A percentile compares a stretch with the other conserved stretches of the same genome.
Evolutionary conservation across 345 rosid species (phyloP).

Genomic region (Sonneratia caseolaris): DNA sequence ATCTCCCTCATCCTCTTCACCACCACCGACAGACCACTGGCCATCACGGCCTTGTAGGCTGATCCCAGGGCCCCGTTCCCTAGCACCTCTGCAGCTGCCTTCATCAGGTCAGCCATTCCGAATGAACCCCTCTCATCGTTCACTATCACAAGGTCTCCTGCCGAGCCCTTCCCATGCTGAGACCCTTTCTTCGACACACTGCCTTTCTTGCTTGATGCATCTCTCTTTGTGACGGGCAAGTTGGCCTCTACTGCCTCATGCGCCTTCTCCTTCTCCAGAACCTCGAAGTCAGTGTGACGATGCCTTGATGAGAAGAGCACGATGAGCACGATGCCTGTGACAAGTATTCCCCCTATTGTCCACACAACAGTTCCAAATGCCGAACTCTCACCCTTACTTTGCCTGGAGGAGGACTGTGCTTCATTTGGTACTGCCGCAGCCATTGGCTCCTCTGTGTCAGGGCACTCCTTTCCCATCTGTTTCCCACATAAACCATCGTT

Average conservation of each 20-base stretch:
- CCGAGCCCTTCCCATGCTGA: slow-evolving; percentile 14
- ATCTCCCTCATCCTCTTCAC: slow-evolving; percentile 65
- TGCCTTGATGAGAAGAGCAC: slow-evolving; percentile 19
- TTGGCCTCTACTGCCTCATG: slow-evolving; percentile 33
- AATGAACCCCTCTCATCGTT: slow-evolving; percentile 50
- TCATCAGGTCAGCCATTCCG: slow-evolving; percentile 62
- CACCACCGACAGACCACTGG: slow-evolving; percentile 42
- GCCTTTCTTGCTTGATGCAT: slow-evolving; percentile 10
- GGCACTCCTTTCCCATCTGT: slow-evolving; percentile 25
- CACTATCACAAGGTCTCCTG: slow-evolving; percentile 42
- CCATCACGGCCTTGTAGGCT: slow-evolving; percentile 49
- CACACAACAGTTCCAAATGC: slow-evolving; percentile 8
- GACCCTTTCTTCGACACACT: slow-evolving; percentile 27
- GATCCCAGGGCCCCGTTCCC: slow-evolving; percentile 55
- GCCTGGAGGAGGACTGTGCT: not conserved
- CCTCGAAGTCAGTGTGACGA: slow-evolving; percentile 9
- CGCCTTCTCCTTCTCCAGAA: slow-evolving; percentile 8
- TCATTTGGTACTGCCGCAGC: not conserved
- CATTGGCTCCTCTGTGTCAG: not conserved
- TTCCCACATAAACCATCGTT: slow-evolving; percentile 56
- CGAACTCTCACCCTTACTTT: not conserved
- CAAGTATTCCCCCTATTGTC: slow-evolving; percentile 25
- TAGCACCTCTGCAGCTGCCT: slow-evolving; percentile 70
- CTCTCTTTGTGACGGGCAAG: slow-evolving; percentile 33
- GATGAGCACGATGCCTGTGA: slow-evolving; percentile 21